A percentile compares a stretch with the other conserved stretches of the same genome.
Conservation (phyloP, 1,284 basidiomycete species). For the Tilletiaria anomala region DNA sequence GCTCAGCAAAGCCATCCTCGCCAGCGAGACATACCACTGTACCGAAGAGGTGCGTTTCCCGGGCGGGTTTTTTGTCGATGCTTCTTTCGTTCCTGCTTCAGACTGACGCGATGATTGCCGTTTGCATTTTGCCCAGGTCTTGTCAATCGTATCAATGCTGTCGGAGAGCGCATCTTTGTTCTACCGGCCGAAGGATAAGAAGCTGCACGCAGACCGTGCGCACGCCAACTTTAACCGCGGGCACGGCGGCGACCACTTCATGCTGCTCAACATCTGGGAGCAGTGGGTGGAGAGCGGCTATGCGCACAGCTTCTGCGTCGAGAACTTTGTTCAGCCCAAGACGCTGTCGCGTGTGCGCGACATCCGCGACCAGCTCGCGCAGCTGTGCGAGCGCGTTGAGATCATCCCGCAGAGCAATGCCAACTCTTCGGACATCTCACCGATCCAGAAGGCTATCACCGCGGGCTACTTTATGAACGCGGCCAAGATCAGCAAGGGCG, state of each 20-base stretch:
- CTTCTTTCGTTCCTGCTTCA: background rate
- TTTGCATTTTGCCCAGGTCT: constrained; percentile 46
- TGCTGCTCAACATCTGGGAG: constrained; percentile 89
- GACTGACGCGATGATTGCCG: background rate
- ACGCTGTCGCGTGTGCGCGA: constrained; percentile 86
- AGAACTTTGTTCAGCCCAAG: constrained; percentile 96
- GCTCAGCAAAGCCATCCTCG: constrained; percentile 88
- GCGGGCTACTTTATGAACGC: constrained; percentile 95
- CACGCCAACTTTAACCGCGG: constrained; percentile 80
- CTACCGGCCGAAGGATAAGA: constrained; percentile 81
- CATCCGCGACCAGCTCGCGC: constrained; percentile 82
- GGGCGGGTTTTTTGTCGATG: background rate
- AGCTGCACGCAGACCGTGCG: constrained; percentile 59
- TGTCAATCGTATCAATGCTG: constrained; percentile 95
- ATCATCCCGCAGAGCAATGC: constrained; percentile 73
- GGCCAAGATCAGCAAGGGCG: constrained; percentile 28
- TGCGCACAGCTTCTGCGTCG: constrained; percentile 43
- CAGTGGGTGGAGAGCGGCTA: constrained; percentile 97
- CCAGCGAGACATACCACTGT: constrained; percentile 83
- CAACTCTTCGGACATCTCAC: constrained; percentile 76
- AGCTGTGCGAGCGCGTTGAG: constrained; percentile 90
- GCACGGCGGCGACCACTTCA: constrained; percentile 94
- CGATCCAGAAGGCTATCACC: constrained; percentile 85
- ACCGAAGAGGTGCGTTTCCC: constrained; percentile 66
- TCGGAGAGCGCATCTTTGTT: constrained; percentile 88